Percentiles rank a stretch among this genome's conserved stretches.
Conservation (phyloP, 2,329 filamentous ascomycete genomes). For the Fusarium succisae region DNA sequence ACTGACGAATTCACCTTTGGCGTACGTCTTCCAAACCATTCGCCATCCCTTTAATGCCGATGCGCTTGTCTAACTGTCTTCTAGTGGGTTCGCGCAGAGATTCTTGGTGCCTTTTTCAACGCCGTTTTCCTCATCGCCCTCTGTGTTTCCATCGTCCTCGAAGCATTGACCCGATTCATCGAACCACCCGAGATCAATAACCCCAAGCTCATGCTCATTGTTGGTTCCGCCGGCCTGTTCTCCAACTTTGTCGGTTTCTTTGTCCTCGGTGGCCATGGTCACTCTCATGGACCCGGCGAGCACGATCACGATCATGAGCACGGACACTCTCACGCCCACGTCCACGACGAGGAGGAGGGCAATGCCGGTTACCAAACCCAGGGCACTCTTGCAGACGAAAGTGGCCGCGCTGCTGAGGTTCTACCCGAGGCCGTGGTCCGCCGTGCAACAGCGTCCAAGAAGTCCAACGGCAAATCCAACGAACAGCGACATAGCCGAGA, state of each 20-base stretch:
- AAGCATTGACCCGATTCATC: constrained; percentile 90
- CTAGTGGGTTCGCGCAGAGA: constrained; percentile 96
- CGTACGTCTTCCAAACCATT: constrained; percentile 60
- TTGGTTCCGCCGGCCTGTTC: constrained; percentile 84
- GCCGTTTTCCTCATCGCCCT: constrained; percentile 97
- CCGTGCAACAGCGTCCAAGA: constrained; percentile 50
- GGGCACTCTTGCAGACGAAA: constrained; percentile 62
- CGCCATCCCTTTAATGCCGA: neutral
- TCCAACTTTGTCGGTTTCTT: constrained; percentile 92
- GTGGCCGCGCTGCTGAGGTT: constrained; percentile 68
- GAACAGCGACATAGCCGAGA: constrained; percentile 41
- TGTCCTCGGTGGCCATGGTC: constrained; percentile 92
- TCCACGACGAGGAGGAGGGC: constrained; percentile 61
- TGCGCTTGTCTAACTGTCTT: constrained; percentile 33
- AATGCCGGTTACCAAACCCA: constrained; percentile 54
- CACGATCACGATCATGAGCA: constrained; percentile 56
- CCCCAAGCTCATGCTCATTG: constrained; percentile 86
- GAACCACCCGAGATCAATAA: constrained; percentile 89
- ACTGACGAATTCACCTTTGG: constrained; percentile 97
- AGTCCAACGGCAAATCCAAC: constrained; percentile 49
- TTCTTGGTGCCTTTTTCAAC: constrained; percentile 94
- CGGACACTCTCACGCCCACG: constrained; percentile 48
- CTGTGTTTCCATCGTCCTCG: constrained; percentile 94
- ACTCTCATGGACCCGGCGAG: constrained; percentile 74
- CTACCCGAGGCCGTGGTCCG: constrained; percentile 70